Evolutionary conservation across 225 moss, liverwort and hornwort genomes (phyloP).

Genomic region (Pseudoscleropodium purum): DNA sequence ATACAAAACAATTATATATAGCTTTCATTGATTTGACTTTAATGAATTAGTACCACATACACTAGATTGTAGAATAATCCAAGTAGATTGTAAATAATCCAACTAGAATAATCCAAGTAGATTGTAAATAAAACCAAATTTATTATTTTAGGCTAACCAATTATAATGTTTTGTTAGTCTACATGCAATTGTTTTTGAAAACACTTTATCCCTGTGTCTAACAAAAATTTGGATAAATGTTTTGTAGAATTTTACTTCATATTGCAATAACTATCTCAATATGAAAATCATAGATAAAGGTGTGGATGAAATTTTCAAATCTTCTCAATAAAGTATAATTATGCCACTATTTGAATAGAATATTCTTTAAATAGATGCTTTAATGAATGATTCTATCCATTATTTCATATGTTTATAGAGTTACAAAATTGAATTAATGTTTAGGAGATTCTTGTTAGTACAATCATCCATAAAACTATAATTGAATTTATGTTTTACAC

Average conservation of each 20-base stretch:
- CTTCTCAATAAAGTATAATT: background rate
- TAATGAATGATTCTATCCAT: background rate
- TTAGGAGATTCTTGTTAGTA: background rate
- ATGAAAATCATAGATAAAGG: background rate
- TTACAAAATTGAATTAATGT: background rate
- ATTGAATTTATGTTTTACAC: background rate
- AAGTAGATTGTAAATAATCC: background rate
- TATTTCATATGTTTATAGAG: background rate
- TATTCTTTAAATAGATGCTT: background rate
- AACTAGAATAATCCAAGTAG: accelerated
- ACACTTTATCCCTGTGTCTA: accelerated
- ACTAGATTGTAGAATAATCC: background rate
- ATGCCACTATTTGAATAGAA: background rate
- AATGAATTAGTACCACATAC: background rate
- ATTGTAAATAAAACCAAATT: background rate
- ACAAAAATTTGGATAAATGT: background rate
- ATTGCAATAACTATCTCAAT: background rate
- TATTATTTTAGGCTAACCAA: background rate
- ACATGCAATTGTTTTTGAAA: background rate
- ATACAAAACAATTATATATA: background rate
- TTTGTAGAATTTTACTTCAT: background rate
- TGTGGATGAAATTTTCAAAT: background rate
- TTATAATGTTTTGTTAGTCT: background rate
- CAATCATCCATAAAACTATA: background rate
- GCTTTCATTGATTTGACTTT: background rate